These are phyloP conservation scores for Pisolithus marmoratus DNA, from an alignment of 768 basidiomycete species.

Conservation along the genomic window DNA sequence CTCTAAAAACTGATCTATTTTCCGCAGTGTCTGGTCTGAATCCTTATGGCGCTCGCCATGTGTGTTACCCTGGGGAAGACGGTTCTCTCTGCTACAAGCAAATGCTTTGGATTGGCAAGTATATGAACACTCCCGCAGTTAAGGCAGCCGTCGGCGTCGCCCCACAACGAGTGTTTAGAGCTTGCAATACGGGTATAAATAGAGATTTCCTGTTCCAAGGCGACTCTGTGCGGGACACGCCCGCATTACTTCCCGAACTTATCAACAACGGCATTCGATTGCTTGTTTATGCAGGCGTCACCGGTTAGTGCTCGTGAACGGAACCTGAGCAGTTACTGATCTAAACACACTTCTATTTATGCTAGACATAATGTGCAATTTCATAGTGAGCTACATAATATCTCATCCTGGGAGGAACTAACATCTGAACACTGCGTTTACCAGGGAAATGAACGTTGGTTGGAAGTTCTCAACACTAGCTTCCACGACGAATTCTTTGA, in stretches of 20 bases:
- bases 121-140: slow-evolving; percentile 72
- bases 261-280: slow-evolving; percentile 79
- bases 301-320: slow-evolving; percentile 40
- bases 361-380: slow-evolving; percentile 85
- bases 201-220: slow-evolving; percentile 76
- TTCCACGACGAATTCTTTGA: slow-evolving; percentile 58
- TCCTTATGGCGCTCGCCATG: slow-evolving; percentile 79
- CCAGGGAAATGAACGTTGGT: slow-evolving; percentile 76
- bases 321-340: background rate
- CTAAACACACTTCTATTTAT: slow-evolving; percentile 9
- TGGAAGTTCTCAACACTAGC: slow-evolving; percentile 53
- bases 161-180: slow-evolving; percentile 50
- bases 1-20: background rate
- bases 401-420: background rate
- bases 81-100: slow-evolving; percentile 72
- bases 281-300: slow-evolving; percentile 86
- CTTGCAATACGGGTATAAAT: slow-evolving; percentile 80
- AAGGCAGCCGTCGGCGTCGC: slow-evolving; percentile 79
- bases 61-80: slow-evolving; percentile 67
- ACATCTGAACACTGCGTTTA: background rate
- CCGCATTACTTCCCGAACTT: slow-evolving; percentile 70
- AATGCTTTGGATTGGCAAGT: slow-evolving; percentile 84
- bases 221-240: slow-evolving; percentile 82
- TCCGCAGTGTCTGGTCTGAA: slow-evolving; percentile 65
- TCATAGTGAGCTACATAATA: slow-evolving; percentile 42